Evolutionary conservation across 768 basidiomycete species (phyloP).

Genomic region (Lactarius hatsudake): DNA sequence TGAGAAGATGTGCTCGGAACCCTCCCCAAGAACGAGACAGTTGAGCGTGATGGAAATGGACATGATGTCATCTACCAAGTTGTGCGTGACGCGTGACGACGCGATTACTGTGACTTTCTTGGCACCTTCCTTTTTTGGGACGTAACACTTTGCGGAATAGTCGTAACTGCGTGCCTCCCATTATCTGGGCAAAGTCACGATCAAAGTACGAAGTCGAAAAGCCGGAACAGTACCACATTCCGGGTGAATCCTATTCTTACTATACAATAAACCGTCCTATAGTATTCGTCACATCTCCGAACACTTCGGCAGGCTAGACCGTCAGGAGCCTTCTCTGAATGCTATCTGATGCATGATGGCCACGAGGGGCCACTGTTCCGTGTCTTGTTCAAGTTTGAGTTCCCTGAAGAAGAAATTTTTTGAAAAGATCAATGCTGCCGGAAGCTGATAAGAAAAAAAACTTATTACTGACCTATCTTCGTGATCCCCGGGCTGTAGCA

Average conservation of each 20-base stretch:
- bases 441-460: not conserved
- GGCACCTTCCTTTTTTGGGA: no score
- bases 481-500: constrained; percentile 2
- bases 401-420: not conserved
- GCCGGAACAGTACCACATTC: no score
- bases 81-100: no score
- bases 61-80: no score
- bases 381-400: not conserved
- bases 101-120: no score
- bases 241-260: not conserved
- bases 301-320: not conserved
- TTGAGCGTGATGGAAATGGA: no score
- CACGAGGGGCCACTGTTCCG: constrained; percentile 10
- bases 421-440: not conserved
- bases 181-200: no score
- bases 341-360: constrained; percentile 21
- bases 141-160: no score
- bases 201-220: no score
- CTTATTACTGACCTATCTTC: not conserved
- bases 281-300: not conserved
- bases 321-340: not conserved
- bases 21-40: no score
- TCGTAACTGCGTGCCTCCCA: no score
- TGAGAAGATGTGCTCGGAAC: no score
- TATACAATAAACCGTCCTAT: not conserved